Conservation (phyloP, 2,329 filamentous ascomycete genomes). For the Ophiostoma ulmi region DNA sequence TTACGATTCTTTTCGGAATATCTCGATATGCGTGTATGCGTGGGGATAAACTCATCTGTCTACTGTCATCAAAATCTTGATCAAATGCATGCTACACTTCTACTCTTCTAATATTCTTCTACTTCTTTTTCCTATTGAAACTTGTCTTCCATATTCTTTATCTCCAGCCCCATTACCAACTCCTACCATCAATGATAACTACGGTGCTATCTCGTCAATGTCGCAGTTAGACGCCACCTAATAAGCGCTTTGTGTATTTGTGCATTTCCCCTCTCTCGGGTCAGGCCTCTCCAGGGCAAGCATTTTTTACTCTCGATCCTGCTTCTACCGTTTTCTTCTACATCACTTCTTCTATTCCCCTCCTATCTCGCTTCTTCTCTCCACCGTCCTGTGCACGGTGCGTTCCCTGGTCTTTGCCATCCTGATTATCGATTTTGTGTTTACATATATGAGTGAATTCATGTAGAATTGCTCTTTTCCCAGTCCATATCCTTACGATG, state of each 20-base stretch:
- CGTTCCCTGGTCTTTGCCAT: neutral
- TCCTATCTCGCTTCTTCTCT: neutral
- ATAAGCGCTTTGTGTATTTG: neutral
- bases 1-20: neutral
- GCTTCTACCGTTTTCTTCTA: neutral
- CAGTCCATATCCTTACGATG: neutral
- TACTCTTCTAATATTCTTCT: neutral
- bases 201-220: conserved; percentile 16
- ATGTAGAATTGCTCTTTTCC: neutral
- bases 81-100: neutral
- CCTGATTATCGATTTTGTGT: neutral
- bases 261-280: neutral
- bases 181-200: conserved; percentile 10
- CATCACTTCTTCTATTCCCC: neutral
- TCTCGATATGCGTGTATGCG: too few relatives aligned
- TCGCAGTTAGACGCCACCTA: conserved; percentile 3
- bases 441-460: neutral
- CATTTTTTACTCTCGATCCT: neutral
- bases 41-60: neutral
- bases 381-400: neutral
- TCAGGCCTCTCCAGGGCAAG: neutral
- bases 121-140: neutral
- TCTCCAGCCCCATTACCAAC: neutral
- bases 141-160: neutral
- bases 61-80: neutral